Conservation (phyloP, 768 basidiomycete species). For the Mycena vitilis region DNA sequence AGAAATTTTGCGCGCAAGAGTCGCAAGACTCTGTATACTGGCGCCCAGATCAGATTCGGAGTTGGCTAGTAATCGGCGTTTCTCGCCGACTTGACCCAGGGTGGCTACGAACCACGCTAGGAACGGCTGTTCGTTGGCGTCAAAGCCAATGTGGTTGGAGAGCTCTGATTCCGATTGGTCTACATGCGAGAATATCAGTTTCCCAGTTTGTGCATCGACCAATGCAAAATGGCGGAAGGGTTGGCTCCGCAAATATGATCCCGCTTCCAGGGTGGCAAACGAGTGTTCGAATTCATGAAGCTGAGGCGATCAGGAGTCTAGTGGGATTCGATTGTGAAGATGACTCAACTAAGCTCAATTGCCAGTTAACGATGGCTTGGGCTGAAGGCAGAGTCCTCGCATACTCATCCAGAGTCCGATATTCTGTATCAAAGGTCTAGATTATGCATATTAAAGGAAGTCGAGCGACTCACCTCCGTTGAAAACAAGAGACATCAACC, state of each 20-base stretch:
- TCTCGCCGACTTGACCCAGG: not conserved
- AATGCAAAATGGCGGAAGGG: not conserved
- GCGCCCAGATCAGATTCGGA: not conserved
- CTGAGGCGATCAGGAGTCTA: not conserved
- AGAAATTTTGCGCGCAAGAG: not conserved
- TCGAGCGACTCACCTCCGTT: slow-evolving; percentile 6
- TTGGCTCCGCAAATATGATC: not conserved
- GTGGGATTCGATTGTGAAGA: not conserved
- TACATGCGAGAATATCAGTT: not conserved
- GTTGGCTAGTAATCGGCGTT: not conserved
- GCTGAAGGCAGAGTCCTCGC: not conserved
- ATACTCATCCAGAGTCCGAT: slow-evolving; percentile 9
- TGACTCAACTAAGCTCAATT: not conserved
- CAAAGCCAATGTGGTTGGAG: too few species aligned
- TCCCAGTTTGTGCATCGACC: not conserved
- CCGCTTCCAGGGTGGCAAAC: too few species aligned
- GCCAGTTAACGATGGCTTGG: slow-evolving; percentile 1
- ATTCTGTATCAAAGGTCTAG: not conserved
- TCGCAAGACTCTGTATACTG: not conserved
- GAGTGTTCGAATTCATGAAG: not conserved
- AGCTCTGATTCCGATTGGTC: not conserved
- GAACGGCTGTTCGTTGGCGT: not conserved
- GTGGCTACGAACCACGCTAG: not conserved
- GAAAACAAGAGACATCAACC: slow-evolving; percentile 6
- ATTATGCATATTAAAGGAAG: too few species aligned